phyloP scores from a whole-genome alignment of 495 filamentous ascomycete species.

The Daldinia concentrica region DNA sequence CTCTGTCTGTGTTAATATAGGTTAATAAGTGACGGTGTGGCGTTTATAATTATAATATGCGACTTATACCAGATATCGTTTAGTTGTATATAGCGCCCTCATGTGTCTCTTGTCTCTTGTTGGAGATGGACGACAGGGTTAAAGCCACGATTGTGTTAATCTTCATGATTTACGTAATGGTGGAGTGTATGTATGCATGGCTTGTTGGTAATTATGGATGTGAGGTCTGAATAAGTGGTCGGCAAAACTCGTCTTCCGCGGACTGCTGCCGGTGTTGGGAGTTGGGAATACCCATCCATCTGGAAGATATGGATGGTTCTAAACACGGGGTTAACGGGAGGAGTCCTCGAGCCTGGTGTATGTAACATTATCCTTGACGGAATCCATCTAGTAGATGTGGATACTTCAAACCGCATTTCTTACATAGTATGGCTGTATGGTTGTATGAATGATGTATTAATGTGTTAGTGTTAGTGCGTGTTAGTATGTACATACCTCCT shows the following conservation, averaged over 20 bases:
- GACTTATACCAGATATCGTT: constrained; percentile 29
- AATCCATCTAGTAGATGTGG: constrained; percentile 7
- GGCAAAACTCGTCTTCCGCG: constrained; percentile 2
- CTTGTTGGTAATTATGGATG: constrained; percentile 1
- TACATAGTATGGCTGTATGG: not conserved
- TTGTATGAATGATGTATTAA: constrained; percentile 19
- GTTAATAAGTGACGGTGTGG: constrained; percentile 13
- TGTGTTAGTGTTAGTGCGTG: not conserved
- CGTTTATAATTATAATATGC: constrained; percentile 20
- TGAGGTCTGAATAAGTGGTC: constrained; percentile 13
- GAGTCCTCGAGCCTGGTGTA: constrained; percentile 8
- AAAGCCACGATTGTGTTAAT: not conserved
- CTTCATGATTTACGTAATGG: constrained; percentile 31
- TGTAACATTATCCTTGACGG: constrained; percentile 16
- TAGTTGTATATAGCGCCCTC: not conserved
- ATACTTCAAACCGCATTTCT: not conserved
- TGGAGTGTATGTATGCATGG: not conserved
- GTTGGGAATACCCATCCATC: constrained; percentile 6
- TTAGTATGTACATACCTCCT: not conserved
- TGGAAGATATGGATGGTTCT: constrained; percentile 9
- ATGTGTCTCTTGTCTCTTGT: constrained; percentile 1
- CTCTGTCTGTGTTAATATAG: constrained; percentile 9
- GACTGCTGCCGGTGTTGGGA: constrained; percentile 4
- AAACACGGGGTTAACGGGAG: not conserved
- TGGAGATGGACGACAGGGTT: constrained; percentile 3